Evolutionary conservation across 768 basidiomycete species (phyloP).

Genomic region (Leccinellum luteum): DNA sequence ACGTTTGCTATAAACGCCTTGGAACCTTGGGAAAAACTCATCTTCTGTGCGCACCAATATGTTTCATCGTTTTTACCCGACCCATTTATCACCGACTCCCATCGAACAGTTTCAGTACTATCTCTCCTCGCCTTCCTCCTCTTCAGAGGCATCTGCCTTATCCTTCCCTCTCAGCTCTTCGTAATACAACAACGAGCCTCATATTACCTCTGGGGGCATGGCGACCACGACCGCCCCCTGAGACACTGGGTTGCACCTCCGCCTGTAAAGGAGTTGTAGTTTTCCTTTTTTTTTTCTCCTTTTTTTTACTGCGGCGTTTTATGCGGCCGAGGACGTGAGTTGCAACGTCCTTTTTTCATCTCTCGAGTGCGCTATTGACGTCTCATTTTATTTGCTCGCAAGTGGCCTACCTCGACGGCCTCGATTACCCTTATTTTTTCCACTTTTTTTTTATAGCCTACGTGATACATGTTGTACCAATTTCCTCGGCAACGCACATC

Average conservation of each 20-base stretch:
- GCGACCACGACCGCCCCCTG: conserved; percentile 29
- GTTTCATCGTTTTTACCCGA: not conserved
- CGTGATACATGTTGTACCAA: conserved; percentile 10
- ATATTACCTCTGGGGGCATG: conserved; percentile 64
- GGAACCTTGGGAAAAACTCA: conserved; percentile 67
- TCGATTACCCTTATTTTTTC: not conserved
- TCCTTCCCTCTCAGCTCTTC: conserved; percentile 56
- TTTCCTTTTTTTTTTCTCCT: not conserved
- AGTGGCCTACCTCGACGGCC: not conserved
- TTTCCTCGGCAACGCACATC: not conserved
- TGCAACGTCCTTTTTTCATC: no score
- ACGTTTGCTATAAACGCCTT: conserved; percentile 59
- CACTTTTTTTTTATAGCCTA: not conserved
- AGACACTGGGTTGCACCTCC: conserved; percentile 24
- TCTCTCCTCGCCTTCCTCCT: conserved; percentile 43
- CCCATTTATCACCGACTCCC: not conserved
- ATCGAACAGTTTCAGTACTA: conserved; percentile 38
- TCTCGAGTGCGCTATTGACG: conserved; percentile 1
- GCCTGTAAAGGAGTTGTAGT: conserved; percentile 27
- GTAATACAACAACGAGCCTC: conserved; percentile 50
- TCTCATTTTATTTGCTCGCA: not conserved
- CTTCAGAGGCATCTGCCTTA: conserved; percentile 49
- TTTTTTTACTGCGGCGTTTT: not conserved
- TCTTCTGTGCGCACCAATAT: conserved; percentile 47
- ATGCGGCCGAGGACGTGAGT: conserved; percentile 13